A percentile compares a stretch with the other conserved stretches of the same genome.
Evolutionary conservation across 1,284 basidiomycete genomes (phyloP).

Genomic region (Stereum hirsutum): DNA sequence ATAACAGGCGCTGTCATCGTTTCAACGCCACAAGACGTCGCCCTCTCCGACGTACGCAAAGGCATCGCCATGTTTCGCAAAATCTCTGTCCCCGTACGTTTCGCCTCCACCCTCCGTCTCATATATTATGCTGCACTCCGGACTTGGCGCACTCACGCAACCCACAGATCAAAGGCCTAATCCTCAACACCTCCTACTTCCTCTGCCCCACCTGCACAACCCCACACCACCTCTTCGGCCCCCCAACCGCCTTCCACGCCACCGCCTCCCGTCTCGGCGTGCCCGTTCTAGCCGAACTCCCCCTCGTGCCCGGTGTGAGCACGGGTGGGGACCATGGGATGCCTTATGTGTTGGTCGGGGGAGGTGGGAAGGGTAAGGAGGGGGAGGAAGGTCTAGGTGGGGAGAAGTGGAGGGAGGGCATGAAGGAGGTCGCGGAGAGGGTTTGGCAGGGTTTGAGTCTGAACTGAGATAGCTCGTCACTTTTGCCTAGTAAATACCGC

Average conservation of each 20-base stretch:
- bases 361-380: constrained; percentile 10
- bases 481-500: no score
- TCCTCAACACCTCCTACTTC: constrained; percentile 91
- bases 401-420: constrained; percentile 35
- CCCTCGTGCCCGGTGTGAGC: constrained; percentile 75
- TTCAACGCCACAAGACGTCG: constrained; percentile 94
- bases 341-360: constrained; percentile 38
- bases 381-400: constrained; percentile 25
- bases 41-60: constrained; percentile 87
- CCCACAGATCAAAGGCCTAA: constrained; percentile 81
- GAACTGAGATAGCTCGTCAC: no score
- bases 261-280: constrained; percentile 57
- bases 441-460: no score
- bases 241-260: constrained; percentile 53
- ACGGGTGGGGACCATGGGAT: constrained; percentile 67
- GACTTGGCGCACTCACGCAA: background rate
- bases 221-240: constrained; percentile 76
- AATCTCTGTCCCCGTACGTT: constrained; percentile 74
- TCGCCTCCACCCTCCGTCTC: background rate
- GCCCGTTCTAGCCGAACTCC: constrained; percentile 77
- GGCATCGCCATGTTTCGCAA: constrained; percentile 94
- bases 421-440: constrained; percentile 31
- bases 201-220: constrained; percentile 72
- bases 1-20: constrained; percentile 83
- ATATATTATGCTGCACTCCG: background rate